Evolutionary conservation across 805 yeast species (phyloP).

Genomic region (Metschnikowia arizonensis): DNA sequence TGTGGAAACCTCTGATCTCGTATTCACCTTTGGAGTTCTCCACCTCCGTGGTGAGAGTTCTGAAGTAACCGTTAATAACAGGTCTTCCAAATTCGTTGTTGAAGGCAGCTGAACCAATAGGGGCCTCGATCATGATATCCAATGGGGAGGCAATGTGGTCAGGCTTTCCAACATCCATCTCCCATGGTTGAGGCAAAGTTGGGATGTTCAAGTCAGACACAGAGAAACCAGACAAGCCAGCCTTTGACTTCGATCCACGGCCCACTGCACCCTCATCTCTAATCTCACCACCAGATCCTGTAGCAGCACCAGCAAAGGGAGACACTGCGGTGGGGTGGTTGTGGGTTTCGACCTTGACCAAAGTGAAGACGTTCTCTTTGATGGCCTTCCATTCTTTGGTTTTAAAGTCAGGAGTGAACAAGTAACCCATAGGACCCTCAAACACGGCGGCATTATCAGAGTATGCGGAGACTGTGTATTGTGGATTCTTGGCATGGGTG

Average conservation of each 20-base stretch:
- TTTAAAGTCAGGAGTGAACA: conserved; percentile 71
- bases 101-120: conserved; percentile 96
- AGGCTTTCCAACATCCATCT: conserved; percentile 84
- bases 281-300: conserved; percentile 99
- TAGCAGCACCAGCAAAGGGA: conserved; percentile 99
- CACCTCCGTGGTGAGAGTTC: conserved; percentile 86
- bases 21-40: conserved; percentile 54
- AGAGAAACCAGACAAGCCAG: conserved; percentile 91
- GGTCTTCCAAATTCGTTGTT: conserved; percentile 99
- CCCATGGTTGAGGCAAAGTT: conserved; percentile 90
- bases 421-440: conserved; percentile 74
- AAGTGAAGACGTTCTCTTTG: conserved; percentile 78
- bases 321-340: conserved; percentile 99
- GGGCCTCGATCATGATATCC: conserved; percentile 96
- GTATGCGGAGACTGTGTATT: conserved; percentile 86
- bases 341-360: conserved; percentile 96
- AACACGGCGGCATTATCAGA: conserved; percentile 97
- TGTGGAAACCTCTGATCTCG: conserved; percentile 93
- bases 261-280: conserved; percentile 99
- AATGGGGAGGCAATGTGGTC: conserved; percentile 86
- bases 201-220: conserved; percentile 92
- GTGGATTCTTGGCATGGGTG: conserved; percentile 77
- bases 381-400: conserved; percentile 70
- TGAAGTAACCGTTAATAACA: conserved; percentile 91
- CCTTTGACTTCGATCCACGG: conserved; percentile 94